Evolutionary conservation across 108 stramenopile genomes (phyloP).

Genomic region (Nitzschia sp.): DNA sequence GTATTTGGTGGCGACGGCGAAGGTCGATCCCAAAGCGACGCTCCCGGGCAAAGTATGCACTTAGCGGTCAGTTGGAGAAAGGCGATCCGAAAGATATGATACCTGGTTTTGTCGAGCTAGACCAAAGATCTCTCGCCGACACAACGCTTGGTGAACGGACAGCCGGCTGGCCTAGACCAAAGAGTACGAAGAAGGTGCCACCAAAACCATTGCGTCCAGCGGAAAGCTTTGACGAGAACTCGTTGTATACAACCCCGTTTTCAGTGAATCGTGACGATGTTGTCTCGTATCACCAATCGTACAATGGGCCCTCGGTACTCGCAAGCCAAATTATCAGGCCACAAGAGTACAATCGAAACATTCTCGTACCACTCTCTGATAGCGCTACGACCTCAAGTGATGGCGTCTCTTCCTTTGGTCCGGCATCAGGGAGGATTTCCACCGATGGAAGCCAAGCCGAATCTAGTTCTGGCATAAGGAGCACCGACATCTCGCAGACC

Average conservation of each 20-base stretch:
- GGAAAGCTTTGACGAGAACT: conserved; percentile 42
- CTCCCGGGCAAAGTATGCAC: neutral
- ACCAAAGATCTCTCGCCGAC: conserved; percentile 38
- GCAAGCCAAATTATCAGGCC: conserved; percentile 3
- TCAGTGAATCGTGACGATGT: conserved; percentile 11
- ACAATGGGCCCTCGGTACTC: neutral
- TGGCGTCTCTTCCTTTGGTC: conserved; percentile 10
- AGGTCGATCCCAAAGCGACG: neutral
- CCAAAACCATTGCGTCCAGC: neutral
- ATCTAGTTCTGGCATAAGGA: neutral
- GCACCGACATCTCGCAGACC: neutral
- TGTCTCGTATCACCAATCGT: neutral
- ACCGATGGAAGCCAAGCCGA: neutral
- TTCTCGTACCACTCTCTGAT: conserved; percentile 18
- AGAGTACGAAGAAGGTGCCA: neutral
- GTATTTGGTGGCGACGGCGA: conserved; percentile 5
- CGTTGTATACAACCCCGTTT: conserved; percentile 35
- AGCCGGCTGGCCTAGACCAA: conserved; percentile 5
- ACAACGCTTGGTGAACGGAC: conserved; percentile 40
- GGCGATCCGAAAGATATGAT: neutral
- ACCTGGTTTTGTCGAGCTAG: conserved; percentile 28
- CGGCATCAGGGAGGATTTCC: neutral
- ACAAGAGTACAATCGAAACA: conserved; percentile 7
- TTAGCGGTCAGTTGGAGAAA: conserved; percentile 18
- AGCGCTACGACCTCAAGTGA: conserved; percentile 11